These are phyloP conservation scores for Eimeria brunetti DNA, from an alignment of 169 alveolate species.

Conservation along the genomic window DNA sequence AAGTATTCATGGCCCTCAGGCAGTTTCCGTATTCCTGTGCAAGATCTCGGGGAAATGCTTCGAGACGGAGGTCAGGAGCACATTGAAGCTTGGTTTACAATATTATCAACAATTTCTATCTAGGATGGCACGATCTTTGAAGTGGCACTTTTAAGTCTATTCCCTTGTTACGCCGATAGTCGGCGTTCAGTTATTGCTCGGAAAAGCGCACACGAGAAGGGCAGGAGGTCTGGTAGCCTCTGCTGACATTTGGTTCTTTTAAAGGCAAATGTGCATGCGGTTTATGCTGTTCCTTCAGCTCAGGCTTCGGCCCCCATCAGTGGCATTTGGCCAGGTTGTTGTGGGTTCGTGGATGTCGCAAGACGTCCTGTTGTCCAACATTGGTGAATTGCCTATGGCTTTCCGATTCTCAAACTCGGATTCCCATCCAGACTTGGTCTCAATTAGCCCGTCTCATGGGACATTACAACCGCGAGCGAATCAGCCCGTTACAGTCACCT, in stretches of 20 bases:
- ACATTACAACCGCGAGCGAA: conserved; percentile 71
- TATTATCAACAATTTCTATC: neutral
- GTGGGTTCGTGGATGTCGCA: conserved; percentile 78
- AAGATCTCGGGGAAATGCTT: conserved; percentile 65
- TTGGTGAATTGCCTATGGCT: conserved; percentile 80
- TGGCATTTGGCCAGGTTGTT: conserved; percentile 81
- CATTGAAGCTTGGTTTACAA: neutral
- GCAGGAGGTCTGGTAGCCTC: neutral
- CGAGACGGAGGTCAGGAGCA: conserved; percentile 74
- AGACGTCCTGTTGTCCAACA: conserved; percentile 77
- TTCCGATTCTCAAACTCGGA: conserved; percentile 73
- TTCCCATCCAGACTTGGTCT: neutral
- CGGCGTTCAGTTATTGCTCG: neutral
- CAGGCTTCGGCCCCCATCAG: conserved; percentile 71
- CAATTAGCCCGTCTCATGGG: conserved; percentile 78
- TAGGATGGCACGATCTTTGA: neutral
- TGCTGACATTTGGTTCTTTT: neutral
- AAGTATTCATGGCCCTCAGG: conserved; percentile 28
- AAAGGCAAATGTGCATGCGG: neutral
- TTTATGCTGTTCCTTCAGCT: conserved; percentile 24
- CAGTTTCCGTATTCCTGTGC: conserved; percentile 53
- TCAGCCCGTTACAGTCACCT: conserved; percentile 56
- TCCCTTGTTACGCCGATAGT: too few species aligned
- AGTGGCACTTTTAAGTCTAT: neutral
- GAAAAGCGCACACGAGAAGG: neutral